phyloP scores from a whole-genome alignment of 1,284 basidiomycete genomes.

The Cutaneotrichosporon mucoides region DNA sequence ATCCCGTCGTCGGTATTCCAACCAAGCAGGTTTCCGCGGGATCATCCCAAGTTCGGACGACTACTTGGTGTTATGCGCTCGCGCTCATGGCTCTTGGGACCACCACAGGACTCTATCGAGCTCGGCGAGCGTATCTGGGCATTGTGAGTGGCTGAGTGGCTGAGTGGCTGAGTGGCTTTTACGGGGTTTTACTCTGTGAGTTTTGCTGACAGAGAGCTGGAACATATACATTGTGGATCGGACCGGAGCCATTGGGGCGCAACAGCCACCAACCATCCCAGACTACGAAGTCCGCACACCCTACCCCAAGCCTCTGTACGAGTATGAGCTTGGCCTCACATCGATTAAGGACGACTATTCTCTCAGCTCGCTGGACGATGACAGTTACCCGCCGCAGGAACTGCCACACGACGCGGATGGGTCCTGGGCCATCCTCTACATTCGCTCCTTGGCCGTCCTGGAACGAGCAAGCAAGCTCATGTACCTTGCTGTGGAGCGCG shows the following conservation, averaged over 20 bases:
- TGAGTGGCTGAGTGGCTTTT: too few species aligned
- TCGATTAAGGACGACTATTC: constrained; percentile 28
- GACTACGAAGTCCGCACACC: constrained; percentile 38
- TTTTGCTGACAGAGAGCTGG: constrained; percentile 29
- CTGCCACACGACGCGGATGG: constrained; percentile 24
- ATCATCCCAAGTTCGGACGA: neutral
- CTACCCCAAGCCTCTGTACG: constrained; percentile 35
- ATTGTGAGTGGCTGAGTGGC: constrained; percentile 28
- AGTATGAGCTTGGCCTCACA: constrained; percentile 40
- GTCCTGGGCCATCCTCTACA: constrained; percentile 24
- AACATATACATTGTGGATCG: constrained; percentile 33
- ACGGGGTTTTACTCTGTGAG: too few species aligned
- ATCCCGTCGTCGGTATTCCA: constrained; percentile 32
- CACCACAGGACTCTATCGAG: constrained; percentile 35
- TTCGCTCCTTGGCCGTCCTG: constrained; percentile 29
- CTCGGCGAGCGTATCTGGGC: constrained; percentile 42
- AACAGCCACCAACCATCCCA: constrained; percentile 30
- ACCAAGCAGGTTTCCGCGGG: constrained; percentile 7
- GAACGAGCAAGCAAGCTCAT: constrained; percentile 39
- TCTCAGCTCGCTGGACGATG: constrained; percentile 21
- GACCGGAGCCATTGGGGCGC: constrained; percentile 28
- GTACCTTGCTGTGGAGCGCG: constrained; percentile 36
- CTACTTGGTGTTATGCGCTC: constrained; percentile 31
- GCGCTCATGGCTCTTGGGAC: constrained; percentile 27
- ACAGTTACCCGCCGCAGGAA: constrained; percentile 1